Percentiles rank a stretch among this genome's conserved stretches.
These are phyloP conservation scores for Botryosphaeria dothidea DNA, from an alignment of 2,329 filamentous ascomycete species.

Conservation along the genomic window DNA sequence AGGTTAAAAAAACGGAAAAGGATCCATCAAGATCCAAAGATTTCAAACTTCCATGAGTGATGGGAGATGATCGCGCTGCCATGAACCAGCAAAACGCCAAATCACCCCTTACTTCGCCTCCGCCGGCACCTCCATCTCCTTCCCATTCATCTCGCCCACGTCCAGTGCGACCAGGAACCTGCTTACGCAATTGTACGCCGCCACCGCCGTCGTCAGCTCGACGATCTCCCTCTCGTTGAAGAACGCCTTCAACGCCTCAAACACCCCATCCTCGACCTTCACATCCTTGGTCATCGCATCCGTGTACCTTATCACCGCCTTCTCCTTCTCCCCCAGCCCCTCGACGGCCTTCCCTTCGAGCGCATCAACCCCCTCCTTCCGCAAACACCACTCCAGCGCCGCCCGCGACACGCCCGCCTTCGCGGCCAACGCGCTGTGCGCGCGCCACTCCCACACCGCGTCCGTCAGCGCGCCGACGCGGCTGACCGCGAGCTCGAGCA, in stretches of 20 bases:
- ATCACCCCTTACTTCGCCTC: conserved; percentile 6
- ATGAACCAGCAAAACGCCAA: too few species aligned
- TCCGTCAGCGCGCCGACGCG: conserved; percentile 77
- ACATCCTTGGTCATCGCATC: conserved; percentile 83
- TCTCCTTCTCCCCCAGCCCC: conserved; percentile 23
- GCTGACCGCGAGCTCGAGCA: conserved; percentile 80
- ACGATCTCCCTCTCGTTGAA: conserved; percentile 75
- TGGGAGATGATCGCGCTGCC: too few species aligned
- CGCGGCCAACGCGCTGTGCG: conserved; percentile 63
- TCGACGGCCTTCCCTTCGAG: conserved; percentile 38
- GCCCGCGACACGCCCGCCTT: conserved; percentile 65
- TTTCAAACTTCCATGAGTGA: too few species aligned
- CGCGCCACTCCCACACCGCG: conserved; percentile 83
- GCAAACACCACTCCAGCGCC: conserved; percentile 63
- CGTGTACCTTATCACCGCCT: conserved; percentile 68
- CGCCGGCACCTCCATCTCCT: conserved; percentile 20
- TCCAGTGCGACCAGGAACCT: conserved; percentile 81
- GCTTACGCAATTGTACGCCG: conserved; percentile 82
- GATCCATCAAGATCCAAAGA: too few species aligned
- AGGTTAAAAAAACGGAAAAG: too few species aligned
- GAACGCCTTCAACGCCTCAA: conserved; percentile 59
- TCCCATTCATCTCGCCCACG: conserved; percentile 50
- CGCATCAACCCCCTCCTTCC: conserved; percentile 34
- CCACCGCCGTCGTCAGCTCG: conserved; percentile 77
- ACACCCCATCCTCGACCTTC: conserved; percentile 67